Base-by-base conservation (phyloP, 116 monocot species). In the Posidonia oceanica region DNA sequence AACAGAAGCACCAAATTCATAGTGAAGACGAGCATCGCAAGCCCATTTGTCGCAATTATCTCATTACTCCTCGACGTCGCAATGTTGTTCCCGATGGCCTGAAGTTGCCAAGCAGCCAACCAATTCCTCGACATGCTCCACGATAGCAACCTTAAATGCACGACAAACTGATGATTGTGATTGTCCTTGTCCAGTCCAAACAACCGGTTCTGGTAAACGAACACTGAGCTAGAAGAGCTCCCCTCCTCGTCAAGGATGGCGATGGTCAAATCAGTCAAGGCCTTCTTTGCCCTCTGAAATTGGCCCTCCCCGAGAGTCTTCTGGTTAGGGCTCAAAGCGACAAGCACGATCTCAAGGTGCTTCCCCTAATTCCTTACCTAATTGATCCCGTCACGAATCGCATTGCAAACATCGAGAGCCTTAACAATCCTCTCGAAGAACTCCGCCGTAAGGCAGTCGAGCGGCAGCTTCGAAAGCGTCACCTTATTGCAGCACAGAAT, bases 331-430 rank as follows among this genome's bases (percentile, higher is more conserved):
- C 44, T 37, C 52, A 86, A 75, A 37, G 83, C 80, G 36, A 63
- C 29, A 42, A 75, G 44, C 10, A 83, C 86, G 76, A 93, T 88
- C 63, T 83, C 83, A 41, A 89, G 74, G 71, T 79, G 86, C 65
- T 54, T 59, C 59, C 48, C 48, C 86, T 86, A 86, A 63, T 75
- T 79, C 37, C 81, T 71, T 63, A 89, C 63, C 64, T 83, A 86
- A 54, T 84, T 84, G 70, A 86, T 72, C 22, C 89, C 93, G 67
- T 89, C 89, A 38, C 86, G 78, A 48, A 86, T 64, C 39, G 93
- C 93, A 80, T 93, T 93, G 77, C 89, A 89, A 44, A 89, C 75
- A 48, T 93, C 89, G 64, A 93, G 84, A 14, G 84, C 93, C 72
- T 88, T 89, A 56, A 93, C 89, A 37, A 75, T 67, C 13, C 93